A percentile compares a stretch with the other conserved stretches of the same genome.
These are phyloP conservation scores for Sclerotinia trifoliorum DNA, from an alignment of 2,329 filamentous ascomycete genomes.

Conservation along the genomic window DNA sequence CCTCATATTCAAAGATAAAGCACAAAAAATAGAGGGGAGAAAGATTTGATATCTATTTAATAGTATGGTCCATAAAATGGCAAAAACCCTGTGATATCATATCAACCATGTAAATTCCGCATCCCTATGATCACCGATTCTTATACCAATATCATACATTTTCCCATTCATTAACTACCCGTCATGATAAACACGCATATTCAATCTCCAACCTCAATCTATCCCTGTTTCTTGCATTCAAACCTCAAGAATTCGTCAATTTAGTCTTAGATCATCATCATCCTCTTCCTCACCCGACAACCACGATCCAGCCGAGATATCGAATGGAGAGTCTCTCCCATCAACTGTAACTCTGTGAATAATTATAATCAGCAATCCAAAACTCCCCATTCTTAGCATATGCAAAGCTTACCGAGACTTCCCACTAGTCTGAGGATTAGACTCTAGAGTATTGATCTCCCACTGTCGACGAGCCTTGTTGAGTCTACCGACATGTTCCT, in stretches of 20 bases:
- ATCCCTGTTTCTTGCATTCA: rapidly evolving
- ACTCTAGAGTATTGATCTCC: neutral
- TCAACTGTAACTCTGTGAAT: neutral
- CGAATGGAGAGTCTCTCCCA: neutral
- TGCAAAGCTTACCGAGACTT: neutral
- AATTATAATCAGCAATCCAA: neutral
- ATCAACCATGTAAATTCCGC: neutral
- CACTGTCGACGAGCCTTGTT: neutral
- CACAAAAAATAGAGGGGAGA: neutral
- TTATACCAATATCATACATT: neutral
- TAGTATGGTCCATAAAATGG: neutral
- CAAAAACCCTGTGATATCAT: neutral
- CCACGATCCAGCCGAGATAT: neutral
- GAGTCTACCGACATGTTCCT: neutral
- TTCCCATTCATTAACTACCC: neutral
- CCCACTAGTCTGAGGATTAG: constrained; percentile 1
- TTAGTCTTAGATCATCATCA: neutral
- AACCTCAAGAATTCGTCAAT: neutral
- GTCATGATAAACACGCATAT: neutral
- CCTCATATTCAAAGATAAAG: neutral
- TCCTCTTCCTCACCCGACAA: neutral
- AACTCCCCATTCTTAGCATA: rapidly evolving
- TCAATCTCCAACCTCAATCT: neutral
- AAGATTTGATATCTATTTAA: neutral
- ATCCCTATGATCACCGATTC: neutral